These are phyloP conservation scores for Zelopaecilomyces penicillatus DNA, from an alignment of 2,329 filamentous ascomycete species.

Conservation along the genomic window DNA sequence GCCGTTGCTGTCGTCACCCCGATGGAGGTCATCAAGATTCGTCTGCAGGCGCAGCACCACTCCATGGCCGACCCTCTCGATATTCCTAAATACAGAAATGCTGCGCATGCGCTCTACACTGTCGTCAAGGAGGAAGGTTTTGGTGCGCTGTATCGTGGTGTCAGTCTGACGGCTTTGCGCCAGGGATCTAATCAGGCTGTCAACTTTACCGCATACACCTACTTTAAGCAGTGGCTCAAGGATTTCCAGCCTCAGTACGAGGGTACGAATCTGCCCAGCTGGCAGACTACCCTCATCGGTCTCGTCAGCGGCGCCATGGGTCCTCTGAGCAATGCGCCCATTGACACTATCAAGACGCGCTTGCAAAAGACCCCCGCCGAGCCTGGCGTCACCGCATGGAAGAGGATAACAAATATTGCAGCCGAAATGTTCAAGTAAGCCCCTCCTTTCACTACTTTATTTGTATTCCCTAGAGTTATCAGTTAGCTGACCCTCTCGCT, in stretches of 20 bases:
- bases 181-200: constrained; percentile 97
- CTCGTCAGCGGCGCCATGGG: constrained; percentile 91
- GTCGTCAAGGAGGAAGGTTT: constrained; percentile 86
- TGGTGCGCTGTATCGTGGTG: constrained; percentile 83
- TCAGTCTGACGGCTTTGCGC: constrained; percentile 83
- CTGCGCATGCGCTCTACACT: constrained; percentile 73
- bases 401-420: constrained; percentile 70
- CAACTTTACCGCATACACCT: constrained; percentile 96
- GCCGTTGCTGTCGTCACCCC: constrained; percentile 93
- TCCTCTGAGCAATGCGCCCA: constrained; percentile 90
- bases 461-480: too few relatives aligned
- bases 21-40: constrained; percentile 99
- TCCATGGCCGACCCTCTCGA: constrained; percentile 95
- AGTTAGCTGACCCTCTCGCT: neutral
- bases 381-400: constrained; percentile 70
- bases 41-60: constrained; percentile 95
- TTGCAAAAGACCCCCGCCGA: constrained; percentile 83
- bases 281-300: constrained; percentile 85
- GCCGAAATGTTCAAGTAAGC: constrained; percentile 73
- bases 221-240: constrained; percentile 77
- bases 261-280: constrained; percentile 63
- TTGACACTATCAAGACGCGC: constrained; percentile 97
- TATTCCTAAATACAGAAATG: constrained; percentile 93
- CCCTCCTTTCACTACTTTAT: neutral
- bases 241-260: constrained; percentile 61